Evolutionary conservation across 495 filamentous ascomycete genomes (phyloP).

Genomic region (Astrocystis sublimbata): DNA sequence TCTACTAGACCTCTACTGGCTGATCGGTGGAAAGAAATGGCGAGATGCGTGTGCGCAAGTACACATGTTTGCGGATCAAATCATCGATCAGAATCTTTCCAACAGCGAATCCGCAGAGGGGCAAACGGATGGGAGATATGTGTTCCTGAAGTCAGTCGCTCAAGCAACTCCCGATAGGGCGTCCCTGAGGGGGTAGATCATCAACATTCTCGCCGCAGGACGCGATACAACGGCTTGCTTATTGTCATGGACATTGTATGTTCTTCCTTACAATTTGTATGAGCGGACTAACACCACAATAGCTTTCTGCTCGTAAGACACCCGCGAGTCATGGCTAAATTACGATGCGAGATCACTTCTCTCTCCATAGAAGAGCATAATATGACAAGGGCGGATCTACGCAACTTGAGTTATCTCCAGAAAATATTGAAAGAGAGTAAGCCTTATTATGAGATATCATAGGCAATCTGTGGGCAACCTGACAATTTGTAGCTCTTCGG

Average conservation of each 20-base stretch:
- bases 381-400: slow-evolving; percentile 33
- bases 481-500: slow-evolving; percentile 57
- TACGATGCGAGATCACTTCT: slow-evolving; percentile 38
- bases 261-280: neutral
- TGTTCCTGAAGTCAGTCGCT: slow-evolving; percentile 30
- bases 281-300: neutral
- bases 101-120: slow-evolving; percentile 15
- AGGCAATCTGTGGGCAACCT: neutral
- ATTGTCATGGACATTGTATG: slow-evolving; percentile 50
- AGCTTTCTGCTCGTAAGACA: slow-evolving; percentile 35
- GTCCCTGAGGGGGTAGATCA: slow-evolving; percentile 37
- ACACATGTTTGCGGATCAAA: slow-evolving; percentile 24
- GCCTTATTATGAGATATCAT: neutral
- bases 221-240: slow-evolving; percentile 54
- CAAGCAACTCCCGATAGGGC: slow-evolving; percentile 29
- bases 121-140: slow-evolving; percentile 23
- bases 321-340: slow-evolving; percentile 34
- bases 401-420: slow-evolving; percentile 40
- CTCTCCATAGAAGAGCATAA: slow-evolving; percentile 27
- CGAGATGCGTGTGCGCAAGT: slow-evolving; percentile 38
- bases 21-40: slow-evolving; percentile 49
- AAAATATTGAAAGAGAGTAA: slow-evolving; percentile 45
- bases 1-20: slow-evolving; percentile 50
- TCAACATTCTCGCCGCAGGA: slow-evolving; percentile 54
- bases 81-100: slow-evolving; percentile 31